Evolutionary conservation across 2,329 filamentous ascomycete species (phyloP), one percentile per base, ranked within the genome.

Genomic region (Calonectria ilicicola): DNA sequence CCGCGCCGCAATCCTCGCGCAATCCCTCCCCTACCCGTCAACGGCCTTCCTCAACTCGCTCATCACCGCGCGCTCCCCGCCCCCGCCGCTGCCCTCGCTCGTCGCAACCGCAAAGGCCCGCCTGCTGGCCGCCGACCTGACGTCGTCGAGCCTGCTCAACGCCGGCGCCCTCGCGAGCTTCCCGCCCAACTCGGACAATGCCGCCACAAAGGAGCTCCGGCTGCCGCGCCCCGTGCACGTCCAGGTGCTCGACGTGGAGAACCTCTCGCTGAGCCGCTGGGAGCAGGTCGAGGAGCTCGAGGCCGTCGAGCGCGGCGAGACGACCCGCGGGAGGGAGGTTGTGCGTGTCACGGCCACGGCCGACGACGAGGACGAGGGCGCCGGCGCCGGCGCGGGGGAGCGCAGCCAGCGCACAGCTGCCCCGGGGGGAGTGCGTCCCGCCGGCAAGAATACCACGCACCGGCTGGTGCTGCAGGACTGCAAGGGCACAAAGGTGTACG

Each of bases 181-280:
- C 5, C 94, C 95, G 0, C 69, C 83, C 0, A 88, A 90, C 74
- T 84, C 92, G n/a, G 84, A 75, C 63, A 86, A 90, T 75, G 86
- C 89, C 0, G 84, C 85, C 4, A 82, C 89, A 12, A 87, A 89
- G 74, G 91, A 94, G 71, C 83, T 86, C 5, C 85, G 84, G 0
- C 85, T 98, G 0, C 73, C 85, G 0, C 88, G 87, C 1, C 90
- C 94, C 38, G 87, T 96, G 1, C 87, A 93, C 3, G 93, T 97
- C 1, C 97, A 98, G 83, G 90, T 98, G 1, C 85, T 98, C 1
- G 95, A 97, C 78, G 88, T 98, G 9, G 93, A 98, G 80, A 96
- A 98, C 80, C 89, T 98, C 23, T 90, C 92, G 2, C 89, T 90
- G 65, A 95, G 93, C 78, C 90, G 93, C 65, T 98, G 96, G 95